phyloP scores from a whole-genome alignment of 1,139 yeast genomes.

The Wickerhamomyces sp. region DNA sequence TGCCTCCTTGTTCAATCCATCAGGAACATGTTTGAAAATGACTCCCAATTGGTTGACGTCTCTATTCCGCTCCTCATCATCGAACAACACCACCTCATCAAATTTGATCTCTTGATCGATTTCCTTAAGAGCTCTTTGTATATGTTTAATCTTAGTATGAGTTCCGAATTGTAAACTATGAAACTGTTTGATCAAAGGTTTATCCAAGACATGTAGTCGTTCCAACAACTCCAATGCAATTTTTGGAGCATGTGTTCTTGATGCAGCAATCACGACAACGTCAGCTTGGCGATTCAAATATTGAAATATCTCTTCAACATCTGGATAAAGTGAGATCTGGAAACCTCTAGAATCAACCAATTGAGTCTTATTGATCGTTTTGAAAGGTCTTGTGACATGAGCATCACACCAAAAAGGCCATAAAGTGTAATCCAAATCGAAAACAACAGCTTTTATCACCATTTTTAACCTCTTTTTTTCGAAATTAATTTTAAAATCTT shows the following conservation, averaged over 20 bases:
- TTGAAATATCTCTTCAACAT: slow-evolving; percentile 52
- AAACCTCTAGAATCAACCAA: slow-evolving; percentile 37
- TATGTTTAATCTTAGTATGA: slow-evolving; percentile 59
- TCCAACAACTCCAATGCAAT: slow-evolving; percentile 54
- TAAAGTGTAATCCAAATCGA: slow-evolving; percentile 71
- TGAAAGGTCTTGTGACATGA: slow-evolving; percentile 55
- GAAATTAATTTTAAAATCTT: no score
- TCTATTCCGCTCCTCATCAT: slow-evolving; percentile 61
- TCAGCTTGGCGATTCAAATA: slow-evolving; percentile 37
- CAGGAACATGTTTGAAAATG: slow-evolving; percentile 47
- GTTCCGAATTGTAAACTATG: slow-evolving; percentile 62
- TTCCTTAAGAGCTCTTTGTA: slow-evolving; percentile 39
- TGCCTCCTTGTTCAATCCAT: slow-evolving; percentile 34
- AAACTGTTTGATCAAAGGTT: slow-evolving; percentile 44
- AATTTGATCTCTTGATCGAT: slow-evolving; percentile 35
- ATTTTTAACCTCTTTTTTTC: slow-evolving; percentile 6
- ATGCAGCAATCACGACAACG: slow-evolving; percentile 55
- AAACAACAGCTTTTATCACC: slow-evolving; percentile 52
- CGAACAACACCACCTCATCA: slow-evolving; percentile 57
- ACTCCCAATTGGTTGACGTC: slow-evolving; percentile 64
- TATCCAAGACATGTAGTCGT: slow-evolving; percentile 41
- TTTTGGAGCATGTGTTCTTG: slow-evolving; percentile 56
- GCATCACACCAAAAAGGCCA: slow-evolving; percentile 78
- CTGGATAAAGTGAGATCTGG: slow-evolving; percentile 47
- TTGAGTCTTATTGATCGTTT: slow-evolving; percentile 17